Evolutionary conservation across 768 basidiomycete species (phyloP).

Genomic region (Russula sp.): DNA sequence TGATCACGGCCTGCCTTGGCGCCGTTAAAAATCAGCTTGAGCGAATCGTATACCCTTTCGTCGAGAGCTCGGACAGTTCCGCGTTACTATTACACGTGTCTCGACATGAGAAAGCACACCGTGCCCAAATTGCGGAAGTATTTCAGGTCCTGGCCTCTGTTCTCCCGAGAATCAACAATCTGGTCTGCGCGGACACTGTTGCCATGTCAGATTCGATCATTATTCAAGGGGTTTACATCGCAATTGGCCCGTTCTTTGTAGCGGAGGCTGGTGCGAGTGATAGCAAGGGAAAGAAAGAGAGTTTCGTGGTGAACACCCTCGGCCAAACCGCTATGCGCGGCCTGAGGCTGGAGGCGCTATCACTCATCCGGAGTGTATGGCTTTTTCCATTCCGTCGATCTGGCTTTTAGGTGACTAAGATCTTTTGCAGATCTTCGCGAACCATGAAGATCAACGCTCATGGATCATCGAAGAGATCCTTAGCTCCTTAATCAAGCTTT

Average conservation of each 20-base stretch:
- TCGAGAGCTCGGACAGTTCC: constrained; percentile 56
- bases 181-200: constrained; percentile 65
- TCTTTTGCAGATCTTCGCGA: constrained; percentile 70
- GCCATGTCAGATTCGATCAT: constrained; percentile 88
- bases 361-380: constrained; percentile 77
- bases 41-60: constrained; percentile 76
- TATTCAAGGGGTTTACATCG: constrained; percentile 87
- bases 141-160: constrained; percentile 67
- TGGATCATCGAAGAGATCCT: constrained; percentile 99
- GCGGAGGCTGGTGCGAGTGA: constrained; percentile 58
- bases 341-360: constrained; percentile 72
- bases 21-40: constrained; percentile 76
- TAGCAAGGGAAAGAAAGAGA: constrained; percentile 50
- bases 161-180: constrained; percentile 64
- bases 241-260: constrained; percentile 91
- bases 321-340: constrained; percentile 77
- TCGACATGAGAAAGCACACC: constrained; percentile 31
- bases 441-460: constrained; percentile 81
- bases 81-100: constrained; percentile 47
- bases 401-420: constrained; percentile 10
- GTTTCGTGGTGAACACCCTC: constrained; percentile 53
- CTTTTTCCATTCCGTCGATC: not conserved
- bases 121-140: constrained; percentile 53
- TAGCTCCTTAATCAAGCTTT: constrained; percentile 80
- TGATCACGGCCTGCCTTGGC: constrained; percentile 71